Conservation (phyloP, 768 basidiomycete species). For the Phlebiopsis gigantea region DNA sequence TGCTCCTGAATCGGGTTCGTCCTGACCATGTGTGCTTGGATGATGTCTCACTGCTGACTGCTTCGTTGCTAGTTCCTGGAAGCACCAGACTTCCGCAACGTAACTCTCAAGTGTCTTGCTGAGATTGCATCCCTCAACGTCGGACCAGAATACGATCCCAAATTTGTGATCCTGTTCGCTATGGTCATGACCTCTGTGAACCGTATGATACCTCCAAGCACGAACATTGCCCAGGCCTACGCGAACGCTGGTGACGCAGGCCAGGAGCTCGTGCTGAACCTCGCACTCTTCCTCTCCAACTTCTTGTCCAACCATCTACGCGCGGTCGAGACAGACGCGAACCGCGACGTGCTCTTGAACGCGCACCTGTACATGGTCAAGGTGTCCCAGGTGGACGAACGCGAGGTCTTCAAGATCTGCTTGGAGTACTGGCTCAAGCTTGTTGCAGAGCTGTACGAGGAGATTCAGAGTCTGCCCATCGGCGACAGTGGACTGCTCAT, state of each 20-base stretch:
- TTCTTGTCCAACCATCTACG: constrained; percentile 92
- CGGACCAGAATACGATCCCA: constrained; percentile 94
- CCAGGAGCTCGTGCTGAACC: constrained; percentile 95
- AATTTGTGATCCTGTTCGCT: constrained; percentile 95
- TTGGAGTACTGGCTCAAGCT: constrained; percentile 97
- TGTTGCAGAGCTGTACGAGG: constrained; percentile 94
- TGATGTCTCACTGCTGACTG: constrained; percentile 10
- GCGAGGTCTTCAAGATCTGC: constrained; percentile 99
- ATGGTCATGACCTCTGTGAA: constrained; percentile 98
- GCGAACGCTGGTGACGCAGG: constrained; percentile 84
- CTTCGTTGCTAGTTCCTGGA: constrained; percentile 77
- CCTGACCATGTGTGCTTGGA: too few species aligned
- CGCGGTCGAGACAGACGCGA: constrained; percentile 86
- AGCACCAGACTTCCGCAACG: constrained; percentile 93
- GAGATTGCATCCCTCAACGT: constrained; percentile 95
- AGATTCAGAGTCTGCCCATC: constrained; percentile 88
- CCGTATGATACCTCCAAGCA: constrained; percentile 93
- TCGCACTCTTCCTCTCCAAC: constrained; percentile 95
- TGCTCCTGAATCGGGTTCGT: constrained; percentile 82
- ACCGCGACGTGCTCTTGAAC: constrained; percentile 91
- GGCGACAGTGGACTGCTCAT: constrained; percentile 84
- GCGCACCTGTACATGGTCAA: constrained; percentile 99
- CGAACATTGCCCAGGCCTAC: constrained; percentile 92
- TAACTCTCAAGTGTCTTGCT: constrained; percentile 93
- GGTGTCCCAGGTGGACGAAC: constrained; percentile 95